Evolutionary conservation across 495 filamentous ascomycete genomes (phyloP), one percentile per base, ranked within the genome.

Genomic region (Neurospora terricola): DNA sequence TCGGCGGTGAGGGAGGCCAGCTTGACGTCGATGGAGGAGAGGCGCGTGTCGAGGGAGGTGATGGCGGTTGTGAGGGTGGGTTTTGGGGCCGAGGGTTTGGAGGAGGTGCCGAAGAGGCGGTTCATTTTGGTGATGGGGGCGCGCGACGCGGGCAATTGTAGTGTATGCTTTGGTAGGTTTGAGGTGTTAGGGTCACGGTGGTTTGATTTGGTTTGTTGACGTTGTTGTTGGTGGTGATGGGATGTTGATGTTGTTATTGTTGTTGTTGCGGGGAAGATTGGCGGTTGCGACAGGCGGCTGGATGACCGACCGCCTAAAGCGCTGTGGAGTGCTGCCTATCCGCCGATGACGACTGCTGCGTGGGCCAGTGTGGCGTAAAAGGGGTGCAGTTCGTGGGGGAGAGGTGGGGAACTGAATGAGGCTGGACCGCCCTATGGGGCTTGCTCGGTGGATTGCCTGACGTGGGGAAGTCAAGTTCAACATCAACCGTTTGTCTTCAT

Each of bases 21-120:
- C 81, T 98, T 97, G 69, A 98, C 94, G 83, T 99, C 96, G 84
- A 98, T 90, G 74, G 91, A 91, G 74, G 93, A 89, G 78, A 98
- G 89, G 74, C 94, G 92, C 69, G 87, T 88, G 83, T 99, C 96
- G 84, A 98, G 91, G 87, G 92, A 96, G 77, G 86, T 81, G 76
- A 99, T 98, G 73, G 96, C 96, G 70, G 87, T 85, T 82, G 90
- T 88, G 45, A 99, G 92, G 69, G 92, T 97, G 4, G 96, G 92
- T 84, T 98, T 98, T 66, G 96, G 96, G 72, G 54, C 27, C 14
- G 27, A 16, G 54, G 89, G 90, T 72, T 93, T 90, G 83, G 87
- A 93, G 83, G 91, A 70, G 75, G 78, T 87, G 74, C 96, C 96
- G 80, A 99, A 98, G 77, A 99, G 88, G 77, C 96, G 93, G 83